Evolutionary conservation across 2,329 filamentous ascomycete genomes (phyloP).

Genomic region (Fusarium decemcellulare): DNA sequence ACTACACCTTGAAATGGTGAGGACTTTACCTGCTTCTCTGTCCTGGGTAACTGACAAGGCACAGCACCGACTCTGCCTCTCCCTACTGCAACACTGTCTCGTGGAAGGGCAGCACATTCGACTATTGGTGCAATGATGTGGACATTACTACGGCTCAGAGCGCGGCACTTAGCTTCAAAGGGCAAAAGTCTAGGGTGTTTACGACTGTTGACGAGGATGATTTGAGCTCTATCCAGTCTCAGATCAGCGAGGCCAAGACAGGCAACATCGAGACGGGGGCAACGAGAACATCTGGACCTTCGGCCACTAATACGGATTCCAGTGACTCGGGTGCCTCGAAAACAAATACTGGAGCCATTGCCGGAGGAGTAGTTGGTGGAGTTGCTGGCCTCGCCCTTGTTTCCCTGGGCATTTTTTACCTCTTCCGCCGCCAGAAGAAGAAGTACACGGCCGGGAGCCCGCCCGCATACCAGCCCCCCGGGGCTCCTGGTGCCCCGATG

Average conservation of each 20-base stretch:
- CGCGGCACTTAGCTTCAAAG: constrained; percentile 22
- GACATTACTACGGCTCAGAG: constrained; percentile 25
- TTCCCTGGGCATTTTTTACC: neutral
- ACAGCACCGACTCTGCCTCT: constrained; percentile 6
- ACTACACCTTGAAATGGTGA: constrained; percentile 26
- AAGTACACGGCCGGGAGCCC: constrained; percentile 8
- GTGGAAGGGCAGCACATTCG: constrained; percentile 14
- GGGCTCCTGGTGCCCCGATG: neutral
- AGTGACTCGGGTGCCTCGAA: constrained; percentile 4
- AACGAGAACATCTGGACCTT: neutral
- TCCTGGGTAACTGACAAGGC: neutral
- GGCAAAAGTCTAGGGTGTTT: constrained; percentile 10
- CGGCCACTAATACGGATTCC: constrained; percentile 1
- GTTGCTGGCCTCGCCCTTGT: constrained; percentile 4
- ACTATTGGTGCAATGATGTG: constrained; percentile 30
- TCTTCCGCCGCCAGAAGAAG: constrained; percentile 19
- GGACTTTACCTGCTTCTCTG: neutral
- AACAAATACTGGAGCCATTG: constrained; percentile 20
- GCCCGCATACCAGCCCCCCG: constrained; percentile 2
- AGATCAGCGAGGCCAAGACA: constrained; percentile 1
- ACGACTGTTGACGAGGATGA: constrained; percentile 15
- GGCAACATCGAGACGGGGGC: neutral
- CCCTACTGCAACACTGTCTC: constrained; percentile 27
- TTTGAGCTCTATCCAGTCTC: neutral
- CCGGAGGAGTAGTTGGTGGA: constrained; percentile 24